phyloP scores from a whole-genome alignment of 345 rosid species.

The Leavenworthia alabamica region DNA sequence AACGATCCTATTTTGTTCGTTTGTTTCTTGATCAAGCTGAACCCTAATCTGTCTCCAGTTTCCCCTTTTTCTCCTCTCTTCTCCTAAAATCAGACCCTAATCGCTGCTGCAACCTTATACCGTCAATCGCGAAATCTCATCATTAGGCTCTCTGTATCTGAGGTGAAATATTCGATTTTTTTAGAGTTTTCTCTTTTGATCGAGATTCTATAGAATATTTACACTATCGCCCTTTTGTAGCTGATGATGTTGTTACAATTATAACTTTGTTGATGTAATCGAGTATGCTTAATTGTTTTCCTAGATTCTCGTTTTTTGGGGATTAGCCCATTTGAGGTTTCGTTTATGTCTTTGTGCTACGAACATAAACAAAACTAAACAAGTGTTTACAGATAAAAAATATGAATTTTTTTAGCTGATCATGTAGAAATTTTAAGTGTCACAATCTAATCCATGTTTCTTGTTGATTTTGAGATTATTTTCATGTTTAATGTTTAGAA shows the following conservation, averaged over 20 bases:
- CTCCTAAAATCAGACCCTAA: background rate
- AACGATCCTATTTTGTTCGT: background rate
- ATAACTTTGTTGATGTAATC: background rate
- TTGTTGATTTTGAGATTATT: background rate
- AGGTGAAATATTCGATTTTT: constrained; percentile 14
- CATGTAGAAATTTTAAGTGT: background rate
- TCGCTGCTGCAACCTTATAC: background rate
- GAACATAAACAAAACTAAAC: background rate
- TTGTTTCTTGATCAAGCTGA: background rate
- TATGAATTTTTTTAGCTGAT: background rate
- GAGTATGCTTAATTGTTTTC: constrained; percentile 1
- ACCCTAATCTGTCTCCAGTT: constrained; percentile 8
- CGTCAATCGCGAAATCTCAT: constrained; percentile 6
- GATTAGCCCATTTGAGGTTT: background rate
- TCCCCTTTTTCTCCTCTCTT: background rate
- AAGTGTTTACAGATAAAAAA: background rate
- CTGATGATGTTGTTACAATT: background rate
- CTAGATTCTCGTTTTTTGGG: background rate
- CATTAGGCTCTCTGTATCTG: background rate
- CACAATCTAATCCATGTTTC: constrained; percentile 3
- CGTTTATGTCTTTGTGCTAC: constrained; percentile 2
- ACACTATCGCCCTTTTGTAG: background rate
- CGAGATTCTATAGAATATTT: background rate
- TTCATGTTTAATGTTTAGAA: background rate
- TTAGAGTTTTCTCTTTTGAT: constrained; percentile 1